Evolutionary conservation across 2,329 filamentous ascomycete genomes (phyloP).

Genomic region (Apiospora pterosperma): DNA sequence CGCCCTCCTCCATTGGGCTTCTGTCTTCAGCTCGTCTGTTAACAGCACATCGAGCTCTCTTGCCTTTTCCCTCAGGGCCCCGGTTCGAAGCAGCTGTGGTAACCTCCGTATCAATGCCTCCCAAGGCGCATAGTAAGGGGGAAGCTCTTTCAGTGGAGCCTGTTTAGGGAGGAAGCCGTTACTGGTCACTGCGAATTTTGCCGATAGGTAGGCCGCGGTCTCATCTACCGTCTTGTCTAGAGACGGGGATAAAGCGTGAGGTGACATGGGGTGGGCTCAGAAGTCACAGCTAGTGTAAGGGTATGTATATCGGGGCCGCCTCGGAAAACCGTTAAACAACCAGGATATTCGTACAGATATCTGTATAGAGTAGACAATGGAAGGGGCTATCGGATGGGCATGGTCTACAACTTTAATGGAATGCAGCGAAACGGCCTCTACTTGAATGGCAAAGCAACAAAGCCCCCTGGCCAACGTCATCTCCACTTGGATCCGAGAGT

Average conservation of each 20-base stretch:
- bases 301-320: not conserved
- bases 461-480: not conserved
- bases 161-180: slow-evolving; percentile 77
- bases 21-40: slow-evolving; percentile 57
- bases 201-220: slow-evolving; percentile 17
- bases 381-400: not conserved
- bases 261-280: slow-evolving; percentile 32
- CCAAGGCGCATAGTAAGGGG: slow-evolving; percentile 77
- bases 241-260: slow-evolving; percentile 33
- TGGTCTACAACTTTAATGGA: not conserved
- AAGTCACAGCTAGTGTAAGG: not conserved
- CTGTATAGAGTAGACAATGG: not conserved
- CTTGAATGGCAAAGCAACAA: not conserved
- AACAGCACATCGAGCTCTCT: slow-evolving; percentile 67
- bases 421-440: slow-evolving; percentile 6
- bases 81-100: slow-evolving; percentile 62
- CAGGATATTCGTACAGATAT: not conserved
- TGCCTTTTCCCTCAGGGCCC: slow-evolving; percentile 60
- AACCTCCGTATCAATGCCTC: slow-evolving; percentile 67
- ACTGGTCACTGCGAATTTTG: slow-evolving; percentile 36
- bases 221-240: slow-evolving; percentile 12
- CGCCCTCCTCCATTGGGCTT: slow-evolving; percentile 76
- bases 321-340: not conserved
- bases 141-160: slow-evolving; percentile 62
- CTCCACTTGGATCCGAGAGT: not conserved